Evolutionary conservation across 768 basidiomycete genomes (phyloP).

Genomic region (Hygrocybe punicea): DNA sequence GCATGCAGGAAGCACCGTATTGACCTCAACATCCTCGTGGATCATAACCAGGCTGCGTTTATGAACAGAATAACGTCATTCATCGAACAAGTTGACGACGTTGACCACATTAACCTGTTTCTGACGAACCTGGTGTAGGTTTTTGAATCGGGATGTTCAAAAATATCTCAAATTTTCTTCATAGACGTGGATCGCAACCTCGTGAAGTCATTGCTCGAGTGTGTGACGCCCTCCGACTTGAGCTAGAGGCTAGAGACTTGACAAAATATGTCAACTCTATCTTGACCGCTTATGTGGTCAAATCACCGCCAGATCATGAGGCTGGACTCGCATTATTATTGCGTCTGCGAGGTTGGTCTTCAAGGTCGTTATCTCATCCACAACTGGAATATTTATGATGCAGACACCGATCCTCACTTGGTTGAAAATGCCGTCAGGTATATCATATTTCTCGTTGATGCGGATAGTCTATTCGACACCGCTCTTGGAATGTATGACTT

Average conservation of each 20-base stretch:
- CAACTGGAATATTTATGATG: conserved; percentile 1
- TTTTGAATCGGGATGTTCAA: background rate
- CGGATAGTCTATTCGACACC: conserved; percentile 85
- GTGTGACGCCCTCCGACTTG: conserved; percentile 71
- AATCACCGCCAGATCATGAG: conserved; percentile 87
- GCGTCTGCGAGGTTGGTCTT: conserved; percentile 64
- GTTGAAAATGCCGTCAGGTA: conserved; percentile 98
- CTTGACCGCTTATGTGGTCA: conserved; percentile 89
- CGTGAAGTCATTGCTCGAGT: conserved; percentile 60
- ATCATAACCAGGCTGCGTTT: conserved; percentile 71
- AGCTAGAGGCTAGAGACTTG: conserved; percentile 69
- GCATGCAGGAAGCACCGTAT: conserved; percentile 92
- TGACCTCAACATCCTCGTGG: conserved; percentile 84
- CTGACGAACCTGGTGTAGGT: conserved; percentile 78
- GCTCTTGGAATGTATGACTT: conserved; percentile 99
- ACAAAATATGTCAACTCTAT: conserved; percentile 86
- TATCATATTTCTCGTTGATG: conserved; percentile 95
- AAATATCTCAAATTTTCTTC: conserved; percentile 7
- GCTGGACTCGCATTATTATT: conserved; percentile 73
- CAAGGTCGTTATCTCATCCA: conserved; percentile 2
- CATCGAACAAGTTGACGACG: conserved; percentile 81
- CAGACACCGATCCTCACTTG: conserved; percentile 59
- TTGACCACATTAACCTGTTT: conserved; percentile 91
- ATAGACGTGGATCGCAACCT: conserved; percentile 57
- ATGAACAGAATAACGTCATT: conserved; percentile 59